These are phyloP conservation scores for Rosa chinensis DNA, from an alignment of 306 rosid species.

Conservation along the genomic window DNA sequence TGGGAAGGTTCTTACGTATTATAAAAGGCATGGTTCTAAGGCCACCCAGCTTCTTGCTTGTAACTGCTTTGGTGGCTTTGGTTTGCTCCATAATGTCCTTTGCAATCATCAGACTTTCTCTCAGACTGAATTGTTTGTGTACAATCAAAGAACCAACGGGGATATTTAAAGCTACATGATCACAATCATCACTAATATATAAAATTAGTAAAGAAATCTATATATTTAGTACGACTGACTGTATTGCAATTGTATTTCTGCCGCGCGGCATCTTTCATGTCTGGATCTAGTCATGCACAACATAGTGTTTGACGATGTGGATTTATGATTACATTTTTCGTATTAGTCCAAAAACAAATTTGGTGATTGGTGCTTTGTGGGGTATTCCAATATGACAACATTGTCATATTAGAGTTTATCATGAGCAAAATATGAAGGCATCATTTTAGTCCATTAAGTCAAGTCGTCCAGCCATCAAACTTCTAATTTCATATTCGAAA, in stretches of 20 bases:
- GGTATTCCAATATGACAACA: not conserved
- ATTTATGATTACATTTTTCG: not conserved
- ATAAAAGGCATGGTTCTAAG: conserved; percentile 66
- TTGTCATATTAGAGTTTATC: not conserved
- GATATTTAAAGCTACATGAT: not conserved
- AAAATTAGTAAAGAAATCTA: not conserved
- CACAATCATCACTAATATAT: not conserved
- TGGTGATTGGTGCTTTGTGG: not conserved
- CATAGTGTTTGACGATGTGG: not conserved
- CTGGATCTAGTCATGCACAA: not conserved
- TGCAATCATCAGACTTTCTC: not conserved
- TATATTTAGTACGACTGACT: not conserved
- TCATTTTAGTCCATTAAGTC: not conserved
- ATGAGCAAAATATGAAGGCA: not conserved
- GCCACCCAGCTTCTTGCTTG: conserved; percentile 49
- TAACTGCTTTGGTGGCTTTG: conserved; percentile 28
- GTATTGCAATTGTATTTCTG: not conserved
- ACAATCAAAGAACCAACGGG: not conserved
- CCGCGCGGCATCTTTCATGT: not conserved
- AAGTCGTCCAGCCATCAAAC: not conserved
- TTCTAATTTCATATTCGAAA: not conserved
- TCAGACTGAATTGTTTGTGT: not conserved
- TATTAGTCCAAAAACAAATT: not conserved
- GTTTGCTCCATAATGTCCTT: conserved; percentile 37
- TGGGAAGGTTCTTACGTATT: conserved; percentile 39